Evolutionary conservation across 495 filamentous ascomycete genomes (phyloP).

Genomic region (Trichoderma gamsii): DNA sequence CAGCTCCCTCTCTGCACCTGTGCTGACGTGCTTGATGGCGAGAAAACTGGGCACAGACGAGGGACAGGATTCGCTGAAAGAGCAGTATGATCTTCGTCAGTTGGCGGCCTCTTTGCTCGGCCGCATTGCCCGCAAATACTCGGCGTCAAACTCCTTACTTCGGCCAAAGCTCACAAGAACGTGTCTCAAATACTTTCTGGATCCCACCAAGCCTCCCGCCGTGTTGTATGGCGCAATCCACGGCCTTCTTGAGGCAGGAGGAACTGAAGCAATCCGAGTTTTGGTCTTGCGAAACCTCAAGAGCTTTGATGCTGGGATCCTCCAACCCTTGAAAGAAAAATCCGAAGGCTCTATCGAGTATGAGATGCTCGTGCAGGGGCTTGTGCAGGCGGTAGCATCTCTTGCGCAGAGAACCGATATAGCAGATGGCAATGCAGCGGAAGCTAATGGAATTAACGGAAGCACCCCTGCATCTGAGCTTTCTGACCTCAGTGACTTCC

Average conservation of each 20-base stretch:
- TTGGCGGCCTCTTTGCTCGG: slow-evolving; percentile 72
- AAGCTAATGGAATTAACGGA: slow-evolving; percentile 29
- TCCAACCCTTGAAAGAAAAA: slow-evolving; percentile 51
- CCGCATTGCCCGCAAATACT: slow-evolving; percentile 68
- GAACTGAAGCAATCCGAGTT: slow-evolving; percentile 68
- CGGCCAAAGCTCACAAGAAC: slow-evolving; percentile 84
- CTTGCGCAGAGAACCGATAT: slow-evolving; percentile 25
- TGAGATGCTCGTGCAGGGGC: slow-evolving; percentile 54
- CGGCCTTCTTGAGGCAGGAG: slow-evolving; percentile 69
- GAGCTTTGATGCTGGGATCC: slow-evolving; percentile 61
- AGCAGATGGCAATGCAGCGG: slow-evolving; percentile 14
- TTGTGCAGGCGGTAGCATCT: slow-evolving; percentile 53
- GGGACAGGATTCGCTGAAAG: slow-evolving; percentile 33
- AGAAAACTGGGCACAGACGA: slow-evolving; percentile 58
- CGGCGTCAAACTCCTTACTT: slow-evolving; percentile 63
- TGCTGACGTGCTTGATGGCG: slow-evolving; percentile 85
- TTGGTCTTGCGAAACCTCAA: slow-evolving; percentile 76
- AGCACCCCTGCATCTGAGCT: slow-evolving; percentile 37
- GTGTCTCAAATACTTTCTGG: slow-evolving; percentile 83
- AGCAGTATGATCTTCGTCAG: slow-evolving; percentile 78
- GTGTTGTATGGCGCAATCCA: slow-evolving; percentile 83
- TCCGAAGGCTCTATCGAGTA: slow-evolving; percentile 44
- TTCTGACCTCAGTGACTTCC: slow-evolving; percentile 46
- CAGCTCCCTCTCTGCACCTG: slow-evolving; percentile 75
- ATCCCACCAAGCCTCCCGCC: slow-evolving; percentile 69